phyloP scores from a whole-genome alignment of 331 rosid genomes.

The Malus hybrid region DNA sequence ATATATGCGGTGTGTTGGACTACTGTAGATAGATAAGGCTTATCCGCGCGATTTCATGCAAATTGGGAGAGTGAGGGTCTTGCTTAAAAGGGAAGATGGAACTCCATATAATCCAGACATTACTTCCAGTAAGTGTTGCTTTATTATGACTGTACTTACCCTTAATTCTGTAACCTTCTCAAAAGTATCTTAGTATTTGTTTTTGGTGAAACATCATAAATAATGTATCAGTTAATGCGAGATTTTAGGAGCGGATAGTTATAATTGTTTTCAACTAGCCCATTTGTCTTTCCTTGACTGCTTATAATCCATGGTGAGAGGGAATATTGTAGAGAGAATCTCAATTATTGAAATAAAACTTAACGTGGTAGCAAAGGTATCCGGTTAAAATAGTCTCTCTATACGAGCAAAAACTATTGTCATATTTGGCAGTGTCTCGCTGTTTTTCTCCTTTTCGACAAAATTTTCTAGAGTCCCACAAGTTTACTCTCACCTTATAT shows the following conservation, averaged over 20 bases:
- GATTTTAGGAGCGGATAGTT: neutral
- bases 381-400: neutral
- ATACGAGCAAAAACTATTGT: neutral
- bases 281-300: neutral
- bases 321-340: neutral
- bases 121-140: constrained; percentile 49
- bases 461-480: neutral
- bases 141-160: neutral
- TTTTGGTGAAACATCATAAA: neutral
- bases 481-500: neutral
- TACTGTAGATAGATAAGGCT: constrained; percentile 70
- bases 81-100: constrained; percentile 79
- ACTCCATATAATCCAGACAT: constrained; percentile 53
- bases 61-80: constrained; percentile 74
- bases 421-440: neutral
- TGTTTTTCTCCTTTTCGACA: neutral
- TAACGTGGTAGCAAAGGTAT: neutral
- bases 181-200: neutral
- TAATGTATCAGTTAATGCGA: neutral
- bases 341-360: neutral
- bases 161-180: neutral
- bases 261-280: neutral
- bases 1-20: neutral
- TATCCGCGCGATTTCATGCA: constrained; percentile 93
- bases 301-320: too few relatives aligned